Base-by-base conservation (phyloP, 1,284 basidiomycete genomes). In the Microbotryum lychnidis-dioicae region DNA sequence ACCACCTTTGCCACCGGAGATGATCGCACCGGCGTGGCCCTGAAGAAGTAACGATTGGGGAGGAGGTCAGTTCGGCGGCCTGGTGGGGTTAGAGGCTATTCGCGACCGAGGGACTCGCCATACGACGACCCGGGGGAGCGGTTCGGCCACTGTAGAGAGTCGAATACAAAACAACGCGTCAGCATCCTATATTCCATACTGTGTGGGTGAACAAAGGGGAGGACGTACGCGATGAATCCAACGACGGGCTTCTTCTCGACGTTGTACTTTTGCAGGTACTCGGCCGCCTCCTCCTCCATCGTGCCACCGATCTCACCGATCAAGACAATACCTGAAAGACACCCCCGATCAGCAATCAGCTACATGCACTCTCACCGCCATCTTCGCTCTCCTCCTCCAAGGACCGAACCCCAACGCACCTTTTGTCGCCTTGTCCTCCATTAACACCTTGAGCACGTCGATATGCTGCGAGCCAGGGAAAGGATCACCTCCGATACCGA, bases 271-370 rank as follows among this genome's bases (percentile, higher is more conserved):
- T 89, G 87, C 61, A 99, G 81, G 67, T 72, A 74, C 73, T 93
- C 96, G 5, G 96, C 96, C 20, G 96, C 96, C 70, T 98, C 94
- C 76, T 99, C 96, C 79, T 99, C 96, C 93, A 97, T 98, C 21
- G 88, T 87, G 31, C 96, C 96, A 71, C 96, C 96, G 73, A 99
- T 99, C 78, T 99, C 96, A 70, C 96, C 96, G 72, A 99, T 99
- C 70, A 98, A 81, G 60, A 99, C 94, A 69, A 99, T 93, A 72
- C 90, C 90, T 85, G 71, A 50, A n/a, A 18, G 16, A 55, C 33
- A 48, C 42, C 14, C n/a, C 20, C 49, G 5, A 23, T 33, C 48
- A 27, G 25, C 18, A 46, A 18, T 20, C 31, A 27, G 47, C 42
- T 50, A 16, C 48, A 52, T 29, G 3, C 27, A 27, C 27, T 6